Evolutionary conservation across 345 rosid species (phyloP), one percentile per base, ranked within the genome.

Genomic region (Euphorbia lathyris): DNA sequence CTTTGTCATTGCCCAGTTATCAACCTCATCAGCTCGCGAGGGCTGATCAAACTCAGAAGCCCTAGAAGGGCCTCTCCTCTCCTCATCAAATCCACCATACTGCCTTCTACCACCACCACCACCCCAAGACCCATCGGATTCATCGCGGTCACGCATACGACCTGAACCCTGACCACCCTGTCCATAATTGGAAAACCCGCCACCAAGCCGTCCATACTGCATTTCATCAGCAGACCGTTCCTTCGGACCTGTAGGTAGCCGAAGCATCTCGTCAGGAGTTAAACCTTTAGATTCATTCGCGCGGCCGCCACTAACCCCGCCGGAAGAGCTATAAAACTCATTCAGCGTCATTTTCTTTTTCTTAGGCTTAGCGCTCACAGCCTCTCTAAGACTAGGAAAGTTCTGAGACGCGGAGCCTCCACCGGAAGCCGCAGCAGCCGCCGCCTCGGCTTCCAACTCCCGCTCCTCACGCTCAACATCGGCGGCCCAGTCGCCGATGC

Each of bases 401-500:
- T 86, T 85, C 78, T 81, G 85, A 0, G 87, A 63, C 74, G 69
- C 91, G 27, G n/a, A n/a, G 80, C 77, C 57, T 4, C 78, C 84
- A 11, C 80, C 79, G 0, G 79, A 78, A 0, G 83, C 79, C 0
- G 78, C 78, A 0, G 76, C 84, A 14, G 76, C 84, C 36, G 84
- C 97, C 32, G 79, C 91, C 30, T 89, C 95, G 20, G 86, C 96
- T 17, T 43, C 66, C 14, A 43, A 48, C 38, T 65, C 68, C 26
- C 13, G 68, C 20, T 65, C 68, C 42, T 65, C 68, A 9, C 76
- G 85, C 83, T 95, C 99, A 23, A 92, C 88, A 73, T 95, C 99
- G 71, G 88, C 97, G 68, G 99, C 99, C 99, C 99, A 92, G 23
- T 86, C 82, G 78, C 97, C 96, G 85, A 89, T 82, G 69, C 68